Conservation (phyloP, 768 basidiomycete genomes). For the Butyriboletus loyo region DNA sequence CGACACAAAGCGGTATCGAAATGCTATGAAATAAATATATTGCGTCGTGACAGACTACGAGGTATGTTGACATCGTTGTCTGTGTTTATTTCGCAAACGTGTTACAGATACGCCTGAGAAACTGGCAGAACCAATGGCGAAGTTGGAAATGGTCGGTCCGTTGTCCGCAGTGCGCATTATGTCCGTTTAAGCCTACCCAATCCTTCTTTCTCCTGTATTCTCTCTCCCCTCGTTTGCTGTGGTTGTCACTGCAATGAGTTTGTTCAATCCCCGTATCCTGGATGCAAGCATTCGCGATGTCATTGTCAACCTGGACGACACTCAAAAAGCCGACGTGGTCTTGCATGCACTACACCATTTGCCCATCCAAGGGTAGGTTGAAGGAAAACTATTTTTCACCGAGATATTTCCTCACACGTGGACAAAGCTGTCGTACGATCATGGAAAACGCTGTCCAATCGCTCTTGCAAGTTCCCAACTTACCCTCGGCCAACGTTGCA, state of each 20-base stretch:
- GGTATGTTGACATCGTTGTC: background rate
- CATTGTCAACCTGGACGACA: slow-evolving; percentile 51
- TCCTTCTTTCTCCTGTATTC: background rate
- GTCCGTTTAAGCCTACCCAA: background rate
- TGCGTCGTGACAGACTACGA: background rate
- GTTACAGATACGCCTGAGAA: slow-evolving; percentile 10
- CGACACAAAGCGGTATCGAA: background rate
- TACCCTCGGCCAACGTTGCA: slow-evolving; percentile 49
- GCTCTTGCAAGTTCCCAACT: slow-evolving; percentile 55
- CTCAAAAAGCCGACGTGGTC: slow-evolving; percentile 68
- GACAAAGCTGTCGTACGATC: slow-evolving; percentile 47
- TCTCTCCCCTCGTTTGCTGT: background rate
- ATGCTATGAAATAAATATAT: background rate
- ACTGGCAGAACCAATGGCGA: slow-evolving; percentile 1
- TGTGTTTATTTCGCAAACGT: background rate
- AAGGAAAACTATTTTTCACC: background rate
- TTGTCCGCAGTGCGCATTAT: slow-evolving; percentile 18
- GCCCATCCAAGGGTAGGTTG: slow-evolving; percentile 59
- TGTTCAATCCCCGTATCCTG: slow-evolving; percentile 75
- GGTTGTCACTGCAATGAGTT: slow-evolving; percentile 40
- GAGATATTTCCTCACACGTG: slow-evolving; percentile 2
- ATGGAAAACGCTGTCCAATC: slow-evolving; percentile 77
- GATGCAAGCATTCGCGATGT: slow-evolving; percentile 76
- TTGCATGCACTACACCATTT: slow-evolving; percentile 83
- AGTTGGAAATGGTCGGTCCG: slow-evolving; percentile 7